These are phyloP conservation scores for Trichosanthes truncata DNA, from an alignment of 306 rosid species.

Conservation along the genomic window DNA sequence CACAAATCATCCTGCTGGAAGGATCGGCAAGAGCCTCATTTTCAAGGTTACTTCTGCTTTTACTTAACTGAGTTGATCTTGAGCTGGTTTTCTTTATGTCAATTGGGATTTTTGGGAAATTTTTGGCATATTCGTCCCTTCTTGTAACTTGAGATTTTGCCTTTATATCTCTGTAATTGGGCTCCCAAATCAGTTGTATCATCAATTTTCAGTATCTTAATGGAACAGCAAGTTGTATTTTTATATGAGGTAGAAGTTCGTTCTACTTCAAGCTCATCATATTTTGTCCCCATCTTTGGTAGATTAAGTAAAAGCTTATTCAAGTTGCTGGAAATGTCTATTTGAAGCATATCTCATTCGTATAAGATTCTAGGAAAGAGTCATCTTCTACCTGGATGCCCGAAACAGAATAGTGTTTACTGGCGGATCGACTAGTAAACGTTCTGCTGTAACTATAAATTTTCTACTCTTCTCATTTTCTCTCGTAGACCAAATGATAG, in stretches of 20 bases:
- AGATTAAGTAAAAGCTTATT: neutral
- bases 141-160: neutral
- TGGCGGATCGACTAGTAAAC: neutral
- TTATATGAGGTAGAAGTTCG: neutral
- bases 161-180: neutral
- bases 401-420: neutral
- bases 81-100: neutral
- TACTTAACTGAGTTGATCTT: neutral
- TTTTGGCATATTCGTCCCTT: too few species aligned
- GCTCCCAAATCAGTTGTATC: neutral
- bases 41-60: slow-evolving; percentile 46
- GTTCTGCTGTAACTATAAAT: neutral
- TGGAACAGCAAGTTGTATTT: neutral
- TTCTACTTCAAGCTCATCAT: neutral
- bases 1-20: slow-evolving; percentile 87
- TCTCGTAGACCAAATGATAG: neutral
- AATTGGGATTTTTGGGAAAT: neutral
- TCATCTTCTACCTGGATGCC: neutral
- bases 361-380: neutral
- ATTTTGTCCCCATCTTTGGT: neutral
- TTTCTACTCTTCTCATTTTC: neutral
- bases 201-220: neutral
- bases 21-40: slow-evolving; percentile 90
- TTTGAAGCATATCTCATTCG: neutral
- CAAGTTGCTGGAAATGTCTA: neutral